These are phyloP conservation scores for Ziziphus jujuba DNA, from an alignment of 306 rosid genomes.

Conservation along the genomic window DNA sequence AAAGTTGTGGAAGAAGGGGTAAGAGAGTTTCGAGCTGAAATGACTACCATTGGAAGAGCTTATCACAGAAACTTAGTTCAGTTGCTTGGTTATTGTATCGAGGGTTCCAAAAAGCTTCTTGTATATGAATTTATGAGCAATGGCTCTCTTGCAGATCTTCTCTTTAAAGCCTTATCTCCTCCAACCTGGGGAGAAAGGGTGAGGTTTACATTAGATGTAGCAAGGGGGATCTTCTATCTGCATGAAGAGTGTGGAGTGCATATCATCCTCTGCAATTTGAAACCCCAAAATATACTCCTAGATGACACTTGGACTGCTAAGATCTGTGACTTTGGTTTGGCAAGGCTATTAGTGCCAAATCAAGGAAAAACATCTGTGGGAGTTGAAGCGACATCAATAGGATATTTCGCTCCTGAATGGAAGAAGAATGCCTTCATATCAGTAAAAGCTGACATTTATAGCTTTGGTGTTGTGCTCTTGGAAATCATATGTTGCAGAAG, in stretches of 20 bases:
- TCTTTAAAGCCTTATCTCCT: slow-evolving; percentile 6
- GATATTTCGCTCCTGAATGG: slow-evolving; percentile 71
- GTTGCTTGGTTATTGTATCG: slow-evolving; percentile 53
- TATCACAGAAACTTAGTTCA: slow-evolving; percentile 32
- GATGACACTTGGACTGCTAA: slow-evolving; percentile 40
- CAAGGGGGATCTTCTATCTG: no score
- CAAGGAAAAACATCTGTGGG: slow-evolving; percentile 8
- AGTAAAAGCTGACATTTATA: slow-evolving; percentile 54
- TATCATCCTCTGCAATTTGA: not conserved
- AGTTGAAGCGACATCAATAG: slow-evolving; percentile 46
- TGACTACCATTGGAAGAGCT: no score
- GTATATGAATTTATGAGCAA: slow-evolving; percentile 49
- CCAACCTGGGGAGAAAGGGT: slow-evolving; percentile 44
- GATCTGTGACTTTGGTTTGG: slow-evolving; percentile 55
- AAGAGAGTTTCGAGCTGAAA: slow-evolving; percentile 29
- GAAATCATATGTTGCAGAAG: slow-evolving; percentile 32
- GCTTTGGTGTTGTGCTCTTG: slow-evolving; percentile 53
- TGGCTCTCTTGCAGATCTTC: slow-evolving; percentile 47
- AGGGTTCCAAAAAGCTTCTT: slow-evolving; percentile 47
- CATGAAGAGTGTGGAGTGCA: no score
- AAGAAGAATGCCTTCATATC: slow-evolving; percentile 45
- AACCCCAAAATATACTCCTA: slow-evolving; percentile 53
- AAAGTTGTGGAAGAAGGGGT: slow-evolving; percentile 35
- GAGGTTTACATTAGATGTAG: slow-evolving; percentile 18
- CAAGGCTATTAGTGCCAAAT: slow-evolving; percentile 30